Evolutionary conservation across 169 alveolate species (phyloP), one percentile per base, ranked within the genome.

Genomic region (Plasmodium billcollinsi): DNA sequence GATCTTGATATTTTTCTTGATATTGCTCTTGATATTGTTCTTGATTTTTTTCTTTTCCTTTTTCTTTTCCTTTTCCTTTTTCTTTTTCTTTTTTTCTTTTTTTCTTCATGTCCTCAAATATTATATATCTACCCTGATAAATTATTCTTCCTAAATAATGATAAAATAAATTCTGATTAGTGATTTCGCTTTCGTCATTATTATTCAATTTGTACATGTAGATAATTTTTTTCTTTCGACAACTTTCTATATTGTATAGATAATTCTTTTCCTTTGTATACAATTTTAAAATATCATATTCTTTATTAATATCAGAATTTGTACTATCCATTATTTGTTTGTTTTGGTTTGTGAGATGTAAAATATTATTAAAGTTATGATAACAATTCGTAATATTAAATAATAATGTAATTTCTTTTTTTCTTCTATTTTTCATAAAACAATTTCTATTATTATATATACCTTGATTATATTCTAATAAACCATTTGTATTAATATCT

Each of bases 201-300:
- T 58, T 83, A 15, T 56, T 18, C 12, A 49, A 66, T 20, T 83
- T 83, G 11, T 56, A 15, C 18, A 49, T 61, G 18, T 83, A 43
- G 39, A 83, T 43, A 50, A 43, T 63, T 69, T 69, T 69, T 56
- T 50, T 69, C 50, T 69, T 83, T 73, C 91, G 26, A 21, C 59
- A 69, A 58, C 47, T 83, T 26, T 83, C 91, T 26, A 83, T 83
- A 52, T 69, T 83, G 20, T 83, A 83, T 14, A 83, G 69, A 45
- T 83, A 83, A 52, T 67, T 47, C 12, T 54, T 21, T 24, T 69
- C 83, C 9, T 69, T 69, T 39, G 52, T 26, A 39, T 62, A 83
- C 59, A 83, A 69, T 43, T 69, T 83, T 20, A 39, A 39, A 11
- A 83, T 69, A 47, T 83, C 91, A 83, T 83, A 67, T 29, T 67